A percentile compares a stretch with the other conserved stretches of the same genome.
These are phyloP conservation scores for Ogataea nitratoaversa DNA, from an alignment of 805 yeast genomes.

Conservation along the genomic window DNA sequence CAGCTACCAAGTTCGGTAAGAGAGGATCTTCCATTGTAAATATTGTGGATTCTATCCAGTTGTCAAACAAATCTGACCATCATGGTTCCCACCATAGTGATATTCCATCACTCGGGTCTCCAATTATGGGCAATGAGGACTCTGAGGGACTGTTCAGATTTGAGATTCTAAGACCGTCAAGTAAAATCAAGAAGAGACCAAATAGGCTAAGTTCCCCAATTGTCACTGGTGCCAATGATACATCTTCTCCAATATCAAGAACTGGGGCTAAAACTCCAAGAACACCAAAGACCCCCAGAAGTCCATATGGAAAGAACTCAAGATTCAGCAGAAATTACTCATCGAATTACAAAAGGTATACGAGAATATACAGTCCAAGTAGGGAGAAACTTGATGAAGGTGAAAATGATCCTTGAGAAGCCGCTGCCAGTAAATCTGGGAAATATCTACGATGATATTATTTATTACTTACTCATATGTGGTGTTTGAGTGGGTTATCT, in stretches of 20 bases:
- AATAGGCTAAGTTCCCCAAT: constrained; percentile 19
- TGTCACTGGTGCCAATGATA: constrained; percentile 10
- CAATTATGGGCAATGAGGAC: constrained; percentile 23
- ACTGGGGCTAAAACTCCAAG: constrained; percentile 18
- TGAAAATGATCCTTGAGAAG: background rate
- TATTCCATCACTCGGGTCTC: constrained; percentile 24
- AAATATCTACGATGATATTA: too few relatives aligned
- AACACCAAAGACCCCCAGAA: constrained; percentile 17
- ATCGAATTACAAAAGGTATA: constrained; percentile 12
- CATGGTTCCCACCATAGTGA: constrained; percentile 18
- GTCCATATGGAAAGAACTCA: constrained; percentile 16
- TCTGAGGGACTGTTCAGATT: constrained; percentile 43
- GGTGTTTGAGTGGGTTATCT: too few relatives aligned
- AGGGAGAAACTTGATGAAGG: constrained; percentile 1
- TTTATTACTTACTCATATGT: too few relatives aligned
- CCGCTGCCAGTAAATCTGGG: too few relatives aligned
- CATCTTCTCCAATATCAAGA: constrained; percentile 23
- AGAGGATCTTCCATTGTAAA: constrained; percentile 13
- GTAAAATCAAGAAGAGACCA: constrained; percentile 32
- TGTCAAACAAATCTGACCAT: constrained; percentile 11
- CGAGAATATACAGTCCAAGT: constrained; percentile 6
- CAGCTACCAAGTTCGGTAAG: constrained; percentile 16
- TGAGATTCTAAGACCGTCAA: constrained; percentile 37
- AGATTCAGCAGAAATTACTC: constrained; percentile 17
- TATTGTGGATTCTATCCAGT: constrained; percentile 14